phyloP scores from a whole-genome alignment of 768 basidiomycete genomes.

The Suillus paluster region DNA sequence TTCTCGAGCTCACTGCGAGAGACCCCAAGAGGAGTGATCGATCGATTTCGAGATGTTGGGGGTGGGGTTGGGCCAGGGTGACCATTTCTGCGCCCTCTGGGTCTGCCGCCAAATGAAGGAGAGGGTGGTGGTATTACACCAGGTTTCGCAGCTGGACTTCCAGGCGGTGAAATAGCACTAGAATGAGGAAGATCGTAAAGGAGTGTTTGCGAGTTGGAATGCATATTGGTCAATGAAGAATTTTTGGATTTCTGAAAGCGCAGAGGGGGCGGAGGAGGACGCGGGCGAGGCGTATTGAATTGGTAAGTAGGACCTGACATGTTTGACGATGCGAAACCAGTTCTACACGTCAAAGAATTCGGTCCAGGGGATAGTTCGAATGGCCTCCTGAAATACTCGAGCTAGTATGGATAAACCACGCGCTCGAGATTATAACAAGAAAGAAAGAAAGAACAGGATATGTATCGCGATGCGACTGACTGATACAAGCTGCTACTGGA shows the following conservation, averaged over 20 bases:
- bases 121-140: slow-evolving; percentile 59
- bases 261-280: slow-evolving; percentile 61
- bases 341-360: slow-evolving; percentile 26
- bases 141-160: slow-evolving; percentile 50
- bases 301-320: slow-evolving; percentile 70
- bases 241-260: slow-evolving; percentile 53
- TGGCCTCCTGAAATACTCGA: slow-evolving; percentile 11
- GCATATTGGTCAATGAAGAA: slow-evolving; percentile 46
- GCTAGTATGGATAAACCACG: slow-evolving; percentile 21
- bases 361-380: slow-evolving; percentile 10
- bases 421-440: slow-evolving; percentile 1
- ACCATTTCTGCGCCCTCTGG: slow-evolving; percentile 52
- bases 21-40: slow-evolving; percentile 70
- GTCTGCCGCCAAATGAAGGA: slow-evolving; percentile 55
- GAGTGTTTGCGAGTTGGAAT: slow-evolving; percentile 60
- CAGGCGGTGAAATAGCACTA: slow-evolving; percentile 57
- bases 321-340: slow-evolving; percentile 37
- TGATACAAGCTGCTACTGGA: neutral
- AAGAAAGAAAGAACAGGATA: neutral
- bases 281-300: slow-evolving; percentile 65
- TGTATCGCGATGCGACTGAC: slow-evolving; percentile 6
- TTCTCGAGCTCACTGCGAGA: slow-evolving; percentile 72
- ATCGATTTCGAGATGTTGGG: slow-evolving; percentile 63
- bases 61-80: slow-evolving; percentile 57
- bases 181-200: slow-evolving; percentile 78